Conservation (phyloP, 129 eudicot genomes). For the Artemisia annua region DNA sequence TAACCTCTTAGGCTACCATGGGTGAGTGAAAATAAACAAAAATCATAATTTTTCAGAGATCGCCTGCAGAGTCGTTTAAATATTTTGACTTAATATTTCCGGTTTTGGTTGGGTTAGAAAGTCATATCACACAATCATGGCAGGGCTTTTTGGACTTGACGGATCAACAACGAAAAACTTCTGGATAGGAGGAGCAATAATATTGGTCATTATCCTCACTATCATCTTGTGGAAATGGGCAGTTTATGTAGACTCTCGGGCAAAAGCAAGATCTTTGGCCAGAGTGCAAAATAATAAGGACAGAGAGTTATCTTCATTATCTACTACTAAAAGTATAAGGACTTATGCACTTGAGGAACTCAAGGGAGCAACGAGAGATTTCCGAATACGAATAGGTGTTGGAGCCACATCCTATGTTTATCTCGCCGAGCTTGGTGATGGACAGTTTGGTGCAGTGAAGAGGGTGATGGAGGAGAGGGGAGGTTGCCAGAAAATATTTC, state of each 20-base stretch:
- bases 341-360: slow-evolving; percentile 71
- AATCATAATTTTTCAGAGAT: not conserved
- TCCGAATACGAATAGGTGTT: slow-evolving; percentile 60
- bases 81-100: too few species aligned
- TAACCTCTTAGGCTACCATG: slow-evolving; percentile 19
- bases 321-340: slow-evolving; percentile 41
- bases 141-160: slow-evolving; percentile 33
- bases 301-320: slow-evolving; percentile 16
- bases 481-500: slow-evolving; percentile 71
- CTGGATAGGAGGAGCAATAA: slow-evolving; percentile 50
- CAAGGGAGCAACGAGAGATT: slow-evolving; percentile 60
- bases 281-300: slow-evolving; percentile 18
- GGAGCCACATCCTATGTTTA: slow-evolving; percentile 84
- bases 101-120: not conserved
- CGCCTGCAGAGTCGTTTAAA: not conserved
- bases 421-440: slow-evolving; percentile 74
- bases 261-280: slow-evolving; percentile 27
- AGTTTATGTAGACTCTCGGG: slow-evolving; percentile 36
- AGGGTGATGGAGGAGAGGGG: slow-evolving; percentile 81
- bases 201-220: slow-evolving; percentile 48
- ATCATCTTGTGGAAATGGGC: slow-evolving; percentile 49
- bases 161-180: slow-evolving; percentile 35
- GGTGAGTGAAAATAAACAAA: slow-evolving; percentile 2
- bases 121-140: slow-evolving; percentile 38
- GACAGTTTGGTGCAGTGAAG: slow-evolving; percentile 71